phyloP scores from a whole-genome alignment of 108 stramenopile species.

The Phaeodactylum tricornutum region DNA sequence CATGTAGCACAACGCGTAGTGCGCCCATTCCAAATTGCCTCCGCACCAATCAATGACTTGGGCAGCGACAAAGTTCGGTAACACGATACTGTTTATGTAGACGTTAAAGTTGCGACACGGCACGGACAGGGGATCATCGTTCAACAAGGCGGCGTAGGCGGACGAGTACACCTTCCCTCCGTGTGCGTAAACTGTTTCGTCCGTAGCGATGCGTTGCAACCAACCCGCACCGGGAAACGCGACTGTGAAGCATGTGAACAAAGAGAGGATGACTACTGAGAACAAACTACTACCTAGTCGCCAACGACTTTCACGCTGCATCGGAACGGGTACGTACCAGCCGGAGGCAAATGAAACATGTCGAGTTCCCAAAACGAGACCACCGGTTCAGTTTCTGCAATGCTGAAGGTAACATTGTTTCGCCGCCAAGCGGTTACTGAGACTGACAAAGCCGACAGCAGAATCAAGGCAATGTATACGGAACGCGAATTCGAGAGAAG shows the following conservation, averaged over 20 bases:
- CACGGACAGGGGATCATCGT: conserved; percentile 24
- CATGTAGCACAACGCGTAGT: conserved; percentile 52
- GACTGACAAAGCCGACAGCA: too few species aligned
- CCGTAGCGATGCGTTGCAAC: conserved; percentile 33
- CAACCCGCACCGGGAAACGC: conserved; percentile 40
- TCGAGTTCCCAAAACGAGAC: conserved; percentile 3
- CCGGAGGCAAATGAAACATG: background rate
- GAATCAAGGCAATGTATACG: too few species aligned
- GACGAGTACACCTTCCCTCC: conserved; percentile 25
- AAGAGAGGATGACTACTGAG: background rate
- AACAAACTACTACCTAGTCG: too few species aligned
- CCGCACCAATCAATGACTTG: conserved; percentile 16
- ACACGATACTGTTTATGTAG: conserved; percentile 46
- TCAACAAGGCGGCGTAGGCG: conserved; percentile 39
- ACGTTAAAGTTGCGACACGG: conserved; percentile 59
- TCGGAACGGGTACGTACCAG: too few species aligned
- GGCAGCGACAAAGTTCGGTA: conserved; percentile 16
- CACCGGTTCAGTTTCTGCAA: too few species aligned
- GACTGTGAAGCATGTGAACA: conserved; percentile 18
- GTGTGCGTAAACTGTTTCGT: conserved; percentile 9
- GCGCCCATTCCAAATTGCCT: conserved; percentile 16
- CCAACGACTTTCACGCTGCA: too few species aligned
- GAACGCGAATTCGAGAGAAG: too few species aligned
- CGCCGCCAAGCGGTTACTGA: too few species aligned
- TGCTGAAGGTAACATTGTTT: too few species aligned